These are phyloP conservation scores for Volvox carteri DNA, from an alignment of 163 green algal species.

Conservation along the genomic window DNA sequence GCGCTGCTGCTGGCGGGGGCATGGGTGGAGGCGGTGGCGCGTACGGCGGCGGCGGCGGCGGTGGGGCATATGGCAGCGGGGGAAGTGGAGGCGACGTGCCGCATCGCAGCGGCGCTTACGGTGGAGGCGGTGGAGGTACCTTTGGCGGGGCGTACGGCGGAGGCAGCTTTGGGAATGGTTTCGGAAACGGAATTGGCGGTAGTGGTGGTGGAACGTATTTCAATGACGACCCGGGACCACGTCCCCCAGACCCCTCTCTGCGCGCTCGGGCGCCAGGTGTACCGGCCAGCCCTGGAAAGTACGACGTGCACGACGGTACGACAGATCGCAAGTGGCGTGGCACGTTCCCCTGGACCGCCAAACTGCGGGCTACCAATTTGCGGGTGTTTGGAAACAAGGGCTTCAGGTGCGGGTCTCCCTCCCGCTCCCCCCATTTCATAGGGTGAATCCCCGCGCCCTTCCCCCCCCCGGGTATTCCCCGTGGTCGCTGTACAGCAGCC, in stretches of 20 bases:
- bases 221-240: constrained; percentile 27
- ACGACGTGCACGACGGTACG: constrained; percentile 45
- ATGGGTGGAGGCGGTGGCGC: background rate
- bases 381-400: constrained; percentile 80
- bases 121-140: background rate
- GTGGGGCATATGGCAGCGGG: background rate
- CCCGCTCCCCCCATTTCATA: too few species aligned
- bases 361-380: constrained; percentile 68
- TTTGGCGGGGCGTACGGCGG: background rate
- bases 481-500: too few species aligned
- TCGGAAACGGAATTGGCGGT: too few species aligned
- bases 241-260: constrained; percentile 39
- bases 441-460: too few species aligned
- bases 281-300: constrained; percentile 25
- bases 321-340: constrained; percentile 48
- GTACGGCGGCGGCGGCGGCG: background rate
- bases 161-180: too few species aligned
- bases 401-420: too few species aligned
- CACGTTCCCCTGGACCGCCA: constrained; percentile 74
- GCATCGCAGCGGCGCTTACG: too few species aligned
- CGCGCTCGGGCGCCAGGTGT: constrained; percentile 4
- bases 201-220: constrained; percentile 8
- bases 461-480: background rate
- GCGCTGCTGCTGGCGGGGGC: background rate
- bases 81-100: background rate